Evolutionary conservation across 2,329 filamentous ascomycete genomes (phyloP).

Genomic region (Trichocomaceae sp.): DNA sequence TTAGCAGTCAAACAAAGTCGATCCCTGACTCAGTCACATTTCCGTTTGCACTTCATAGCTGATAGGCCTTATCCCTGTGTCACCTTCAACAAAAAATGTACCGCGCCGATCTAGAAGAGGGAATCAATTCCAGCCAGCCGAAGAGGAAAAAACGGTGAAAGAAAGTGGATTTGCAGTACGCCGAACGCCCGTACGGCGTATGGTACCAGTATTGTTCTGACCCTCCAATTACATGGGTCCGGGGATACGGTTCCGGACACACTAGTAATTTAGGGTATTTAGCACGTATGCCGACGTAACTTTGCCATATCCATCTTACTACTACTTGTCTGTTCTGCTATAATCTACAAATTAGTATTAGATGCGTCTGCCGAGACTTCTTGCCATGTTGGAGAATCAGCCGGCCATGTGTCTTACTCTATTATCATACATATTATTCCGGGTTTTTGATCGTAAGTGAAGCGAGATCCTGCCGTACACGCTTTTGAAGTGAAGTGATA

Average conservation of each 20-base stretch:
- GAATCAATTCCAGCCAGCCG: neutral
- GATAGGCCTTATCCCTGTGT: neutral
- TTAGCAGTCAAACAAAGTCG: neutral
- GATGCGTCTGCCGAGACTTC: neutral
- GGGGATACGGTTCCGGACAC: conserved; percentile 13
- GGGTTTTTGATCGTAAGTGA: neutral
- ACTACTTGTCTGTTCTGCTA: neutral
- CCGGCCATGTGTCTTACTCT: neutral
- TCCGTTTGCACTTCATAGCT: neutral
- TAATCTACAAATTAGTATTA: neutral
- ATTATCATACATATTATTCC: neutral
- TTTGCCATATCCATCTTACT: neutral
- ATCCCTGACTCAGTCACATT: neutral
- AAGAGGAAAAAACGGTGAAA: conserved; percentile 1
- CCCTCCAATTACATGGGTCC: neutral
- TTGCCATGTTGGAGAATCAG: neutral
- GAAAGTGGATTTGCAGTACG: neutral
- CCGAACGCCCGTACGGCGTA: too few relatives aligned
- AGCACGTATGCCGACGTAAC: neutral
- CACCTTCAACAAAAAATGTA: neutral
- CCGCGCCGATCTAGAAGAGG: conserved; percentile 1
- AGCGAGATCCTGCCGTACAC: neutral
- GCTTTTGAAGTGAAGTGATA: neutral
- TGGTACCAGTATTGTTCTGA: neutral
- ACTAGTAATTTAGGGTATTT: neutral